Conservation (phyloP, 1,284 basidiomycete genomes). For the Trichosporon sp. region DNA sequence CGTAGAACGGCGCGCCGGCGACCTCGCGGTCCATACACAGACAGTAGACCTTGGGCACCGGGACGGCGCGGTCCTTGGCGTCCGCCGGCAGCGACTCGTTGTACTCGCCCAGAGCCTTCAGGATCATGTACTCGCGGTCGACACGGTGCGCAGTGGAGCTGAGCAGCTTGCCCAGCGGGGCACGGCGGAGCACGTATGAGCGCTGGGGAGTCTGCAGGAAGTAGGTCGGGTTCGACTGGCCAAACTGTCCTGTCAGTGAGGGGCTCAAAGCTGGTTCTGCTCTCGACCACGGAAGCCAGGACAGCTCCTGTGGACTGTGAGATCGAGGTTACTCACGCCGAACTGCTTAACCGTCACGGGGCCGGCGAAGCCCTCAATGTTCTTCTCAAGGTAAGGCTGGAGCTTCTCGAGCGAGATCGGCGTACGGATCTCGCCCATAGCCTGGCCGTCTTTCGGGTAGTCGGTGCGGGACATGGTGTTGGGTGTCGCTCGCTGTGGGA, state of each 20-base stretch:
- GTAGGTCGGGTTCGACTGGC: constrained; percentile 89
- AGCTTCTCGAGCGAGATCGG: constrained; percentile 62
- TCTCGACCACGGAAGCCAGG: no score
- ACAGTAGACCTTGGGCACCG: constrained; percentile 76
- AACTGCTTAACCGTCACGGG: constrained; percentile 86
- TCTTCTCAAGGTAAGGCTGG: constrained; percentile 60
- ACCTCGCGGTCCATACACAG: constrained; percentile 72
- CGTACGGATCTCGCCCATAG: constrained; percentile 55
- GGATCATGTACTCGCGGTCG: constrained; percentile 81
- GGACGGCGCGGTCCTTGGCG: constrained; percentile 53
- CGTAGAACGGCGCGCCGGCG: constrained; percentile 85
- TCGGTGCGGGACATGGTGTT: constrained; percentile 1
- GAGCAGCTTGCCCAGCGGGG: constrained; percentile 80
- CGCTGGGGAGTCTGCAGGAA: constrained; percentile 36
- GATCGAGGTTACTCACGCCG: constrained; percentile 60
- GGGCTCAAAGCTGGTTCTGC: no score
- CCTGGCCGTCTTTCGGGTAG: constrained; percentile 10
- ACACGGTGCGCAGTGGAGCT: constrained; percentile 88
- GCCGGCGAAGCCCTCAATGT: constrained; percentile 57
- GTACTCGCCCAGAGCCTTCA: constrained; percentile 67
- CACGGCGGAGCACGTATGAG: constrained; percentile 72
- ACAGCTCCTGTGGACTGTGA: constrained; percentile 3
- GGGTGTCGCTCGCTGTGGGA: not conserved
- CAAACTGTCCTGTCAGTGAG: constrained; percentile 9
- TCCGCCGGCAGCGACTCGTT: constrained; percentile 51